Evolutionary conservation across 768 basidiomycete genomes (phyloP).

Genomic region (Tylopilus sp.): DNA sequence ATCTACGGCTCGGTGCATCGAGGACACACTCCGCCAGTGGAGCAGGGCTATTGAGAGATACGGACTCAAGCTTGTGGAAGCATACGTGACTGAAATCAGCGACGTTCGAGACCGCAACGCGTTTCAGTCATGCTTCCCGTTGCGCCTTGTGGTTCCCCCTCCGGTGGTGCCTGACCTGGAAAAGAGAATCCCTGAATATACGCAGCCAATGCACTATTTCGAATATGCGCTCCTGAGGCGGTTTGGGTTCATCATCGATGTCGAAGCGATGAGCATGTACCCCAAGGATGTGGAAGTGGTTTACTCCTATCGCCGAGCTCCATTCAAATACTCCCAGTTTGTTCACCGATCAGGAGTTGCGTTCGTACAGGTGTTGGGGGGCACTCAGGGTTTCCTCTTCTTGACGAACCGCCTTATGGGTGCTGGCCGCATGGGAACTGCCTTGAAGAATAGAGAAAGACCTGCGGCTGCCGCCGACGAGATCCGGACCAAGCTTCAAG

Average conservation of each 20-base stretch:
- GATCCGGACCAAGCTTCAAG: conserved; percentile 55
- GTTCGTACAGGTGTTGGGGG: conserved; percentile 85
- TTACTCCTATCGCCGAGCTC: conserved; percentile 83
- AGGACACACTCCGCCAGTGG: conserved; percentile 83
- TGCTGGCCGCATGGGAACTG: conserved; percentile 57
- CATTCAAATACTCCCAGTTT: conserved; percentile 84
- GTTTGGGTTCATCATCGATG: conserved; percentile 80
- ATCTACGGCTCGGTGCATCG: conserved; percentile 86
- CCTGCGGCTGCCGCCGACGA: conserved; percentile 59
- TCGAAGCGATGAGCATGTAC: conserved; percentile 76
- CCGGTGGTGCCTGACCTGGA: conserved; percentile 68
- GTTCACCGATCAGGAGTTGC: conserved; percentile 88
- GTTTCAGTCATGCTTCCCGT: conserved; percentile 87
- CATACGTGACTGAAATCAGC: conserved; percentile 87
- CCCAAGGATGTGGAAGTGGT: conserved; percentile 78
- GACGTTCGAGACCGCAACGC: conserved; percentile 83
- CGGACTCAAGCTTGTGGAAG: conserved; percentile 89
- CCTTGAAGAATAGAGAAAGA: conserved; percentile 52
- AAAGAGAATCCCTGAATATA: conserved; percentile 62
- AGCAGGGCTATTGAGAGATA: conserved; percentile 80
- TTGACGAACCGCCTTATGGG: conserved; percentile 85
- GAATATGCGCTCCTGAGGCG: conserved; percentile 74
- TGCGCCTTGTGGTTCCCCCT: conserved; percentile 72
- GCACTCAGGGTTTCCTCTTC: conserved; percentile 78
- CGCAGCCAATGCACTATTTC: conserved; percentile 68